Evolutionary conservation across 2,329 filamentous ascomycete species (phyloP).

Genomic region (Venturia pyrina): DNA sequence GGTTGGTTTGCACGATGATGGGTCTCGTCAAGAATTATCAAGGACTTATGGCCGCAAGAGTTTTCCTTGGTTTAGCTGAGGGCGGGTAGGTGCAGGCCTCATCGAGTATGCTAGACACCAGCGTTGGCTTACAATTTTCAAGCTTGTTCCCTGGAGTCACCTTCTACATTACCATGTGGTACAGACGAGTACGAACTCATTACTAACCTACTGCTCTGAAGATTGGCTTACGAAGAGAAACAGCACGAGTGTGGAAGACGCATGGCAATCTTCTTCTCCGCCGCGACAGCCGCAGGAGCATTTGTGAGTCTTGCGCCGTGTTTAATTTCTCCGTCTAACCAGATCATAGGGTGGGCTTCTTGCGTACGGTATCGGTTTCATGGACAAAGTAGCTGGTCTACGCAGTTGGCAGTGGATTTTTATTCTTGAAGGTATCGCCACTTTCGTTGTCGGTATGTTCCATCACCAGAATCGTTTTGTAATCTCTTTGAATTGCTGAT

Average conservation of each 20-base stretch:
- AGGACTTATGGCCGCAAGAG: constrained; percentile 12
- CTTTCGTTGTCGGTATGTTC: constrained; percentile 11
- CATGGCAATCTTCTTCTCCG: constrained; percentile 53
- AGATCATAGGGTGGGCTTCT: constrained; percentile 34
- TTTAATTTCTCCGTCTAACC: background rate
- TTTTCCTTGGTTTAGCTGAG: constrained; percentile 10
- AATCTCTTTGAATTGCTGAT: constrained; percentile 18
- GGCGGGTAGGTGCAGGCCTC: constrained; percentile 5
- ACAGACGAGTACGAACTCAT: constrained; percentile 23
- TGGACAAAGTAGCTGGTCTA: constrained; percentile 46
- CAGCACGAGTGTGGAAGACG: constrained; percentile 48
- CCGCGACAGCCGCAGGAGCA: constrained; percentile 43
- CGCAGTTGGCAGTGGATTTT: constrained; percentile 74
- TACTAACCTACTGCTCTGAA: background rate
- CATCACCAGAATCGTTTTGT: too few species aligned
- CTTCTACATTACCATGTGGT: constrained; percentile 23
- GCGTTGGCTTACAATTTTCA: background rate
- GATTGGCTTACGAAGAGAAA: background rate
- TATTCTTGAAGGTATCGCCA: constrained; percentile 24
- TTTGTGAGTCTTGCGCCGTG: constrained; percentile 21
- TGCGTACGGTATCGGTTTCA: constrained; percentile 44
- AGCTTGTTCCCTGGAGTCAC: background rate
- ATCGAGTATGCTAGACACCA: background rate
- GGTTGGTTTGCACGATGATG: constrained; percentile 11
- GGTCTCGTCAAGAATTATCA: constrained; percentile 13